Percentiles rank a stretch among this genome's conserved stretches.
Evolutionary conservation across 2,329 filamentous ascomycete species (phyloP).

Genomic region (Pseudocercospora macadamiae): DNA sequence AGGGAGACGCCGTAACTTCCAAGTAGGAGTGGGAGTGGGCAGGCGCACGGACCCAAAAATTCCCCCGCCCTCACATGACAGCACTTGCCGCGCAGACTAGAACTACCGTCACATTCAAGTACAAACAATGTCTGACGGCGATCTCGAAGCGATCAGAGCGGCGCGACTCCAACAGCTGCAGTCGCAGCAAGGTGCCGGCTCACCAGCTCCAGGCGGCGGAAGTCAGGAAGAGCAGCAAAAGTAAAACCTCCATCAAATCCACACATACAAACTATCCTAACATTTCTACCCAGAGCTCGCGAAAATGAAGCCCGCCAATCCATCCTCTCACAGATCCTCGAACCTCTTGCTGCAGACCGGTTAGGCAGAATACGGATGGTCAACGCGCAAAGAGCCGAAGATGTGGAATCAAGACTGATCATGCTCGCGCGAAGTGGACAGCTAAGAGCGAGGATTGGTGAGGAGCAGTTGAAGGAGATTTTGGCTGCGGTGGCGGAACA

Average conservation of each 20-base stretch:
- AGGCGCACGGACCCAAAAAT: too few species aligned
- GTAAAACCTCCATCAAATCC: conserved; percentile 48
- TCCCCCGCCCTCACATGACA: neutral
- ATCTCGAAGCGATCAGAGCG: conserved; percentile 79
- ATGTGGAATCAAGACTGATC: conserved; percentile 91
- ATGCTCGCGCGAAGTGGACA: conserved; percentile 88
- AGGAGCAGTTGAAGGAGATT: conserved; percentile 90
- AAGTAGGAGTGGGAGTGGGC: too few species aligned
- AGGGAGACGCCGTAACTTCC: too few species aligned
- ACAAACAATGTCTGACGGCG: conserved; percentile 66
- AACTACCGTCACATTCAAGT: neutral
- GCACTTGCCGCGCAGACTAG: neutral
- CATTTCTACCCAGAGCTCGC: conserved; percentile 30
- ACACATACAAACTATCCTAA: conserved; percentile 25
- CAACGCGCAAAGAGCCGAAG: conserved; percentile 85
- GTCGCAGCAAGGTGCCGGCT: conserved; percentile 56
- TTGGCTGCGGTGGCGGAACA: conserved; percentile 79
- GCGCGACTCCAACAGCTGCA: conserved; percentile 94
- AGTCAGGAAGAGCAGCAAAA: conserved; percentile 63
- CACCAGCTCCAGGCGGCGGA: conserved; percentile 50
- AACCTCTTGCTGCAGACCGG: conserved; percentile 89
- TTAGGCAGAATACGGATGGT: conserved; percentile 93
- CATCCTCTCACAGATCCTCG: conserved; percentile 89
- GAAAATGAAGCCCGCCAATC: conserved; percentile 72
- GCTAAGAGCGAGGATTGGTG: conserved; percentile 82